Base-by-base conservation (phyloP, 805 yeast species). In the Cyberlindnera veronae region DNA sequence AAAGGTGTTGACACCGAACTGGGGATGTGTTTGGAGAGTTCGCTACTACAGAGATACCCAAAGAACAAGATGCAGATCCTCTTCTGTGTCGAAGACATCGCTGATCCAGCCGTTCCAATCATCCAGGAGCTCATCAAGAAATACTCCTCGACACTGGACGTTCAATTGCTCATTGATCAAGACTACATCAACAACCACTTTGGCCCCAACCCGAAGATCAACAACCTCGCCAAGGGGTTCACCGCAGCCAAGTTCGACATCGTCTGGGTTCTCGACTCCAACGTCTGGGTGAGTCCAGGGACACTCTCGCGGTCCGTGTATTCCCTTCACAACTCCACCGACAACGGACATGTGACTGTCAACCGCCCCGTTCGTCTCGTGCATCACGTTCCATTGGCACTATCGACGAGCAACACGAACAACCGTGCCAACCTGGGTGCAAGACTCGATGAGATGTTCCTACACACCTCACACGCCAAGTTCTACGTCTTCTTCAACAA, bases 131-230 rank as follows among this genome's bases (percentile, higher is more conserved):
- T 88, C 14, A 66, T 83, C 6, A 50, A 52, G 1, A 71, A 69
- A 44, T 77, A 80, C 57, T 80, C 85, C 0, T 56, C 69, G 3
- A 3, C 19, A 1, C 66, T 79, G 6, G 78, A 83, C 51, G 73
- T 87, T 16, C 68, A 69, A 45, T 63, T 88, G 5, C 55, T 86
- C 45, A 60, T 82, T 2, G 83, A 78, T 32, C 62, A 39, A n/a
- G 49, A 66, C 38, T 62, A 51, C 5, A 43, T 47, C 7, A 63
- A 61, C 26, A 74, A 67, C 39, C 72, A 72, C 48, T 82, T 67
- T 53, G 95, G 95, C 2, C 93, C 95, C 5, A 88, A 88, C 53
- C 96, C 96, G 6, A 88, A 88, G 61, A 85, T 88, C 40, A 86
- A 87, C 62, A 88, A 88, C 61, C 65, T 88, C 33, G 79, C 88